Evolutionary conservation across 148 eudicot genomes (phyloP), one percentile per base, ranked within the genome.

Genomic region (Rhododendron molle): DNA sequence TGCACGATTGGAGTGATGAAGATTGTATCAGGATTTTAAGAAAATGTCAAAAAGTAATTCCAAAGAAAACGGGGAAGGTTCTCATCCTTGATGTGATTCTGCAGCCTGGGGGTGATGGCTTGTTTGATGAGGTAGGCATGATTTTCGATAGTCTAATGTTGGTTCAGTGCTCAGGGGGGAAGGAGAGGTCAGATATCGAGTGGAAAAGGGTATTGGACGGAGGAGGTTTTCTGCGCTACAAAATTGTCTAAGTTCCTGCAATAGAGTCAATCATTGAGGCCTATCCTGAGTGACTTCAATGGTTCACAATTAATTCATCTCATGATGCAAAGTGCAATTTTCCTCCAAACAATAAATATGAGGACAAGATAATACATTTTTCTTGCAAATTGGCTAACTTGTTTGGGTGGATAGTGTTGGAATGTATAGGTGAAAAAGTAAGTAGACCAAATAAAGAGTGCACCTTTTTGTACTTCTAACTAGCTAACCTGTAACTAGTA

Each of bases 1-100:
- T 92, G 32, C 93, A 92, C 14, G 92, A 92, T 72, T 91, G 91
- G 92, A 72, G 73, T 18, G 92, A 91, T n/a, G 86, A 86, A 34
- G 89, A 91, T 36, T 91, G 92, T 38, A 54, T 89, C 14, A 85
- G 28, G 43, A 88, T 91, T 67, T 43, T 91, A 54, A 87, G 32
- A 85, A 90, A 90, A 14, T 87, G 91, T 23, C 72, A 86, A 80
- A 86, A 89, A 30, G 90, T 88, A 3, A 34, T 91, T 11, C 73
- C 87, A 3, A 10, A 49, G 54, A 49, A 49, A 49, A 12, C 58
- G 7, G 91, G 90, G 7, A 91, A 89, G 81, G 84, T 72, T 30
- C 0, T 32, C 15, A 72, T 72, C 16, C 36, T 71, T 10, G 76
- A 71, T 71, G 38, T 10, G 18, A 20, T 71, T 71, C 38, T 71